Percentiles rank a stretch among this genome's conserved stretches.
These are phyloP conservation scores for Sordariomycetes sp. DNA, from an alignment of 2,329 filamentous ascomycete species.

Conservation along the genomic window DNA sequence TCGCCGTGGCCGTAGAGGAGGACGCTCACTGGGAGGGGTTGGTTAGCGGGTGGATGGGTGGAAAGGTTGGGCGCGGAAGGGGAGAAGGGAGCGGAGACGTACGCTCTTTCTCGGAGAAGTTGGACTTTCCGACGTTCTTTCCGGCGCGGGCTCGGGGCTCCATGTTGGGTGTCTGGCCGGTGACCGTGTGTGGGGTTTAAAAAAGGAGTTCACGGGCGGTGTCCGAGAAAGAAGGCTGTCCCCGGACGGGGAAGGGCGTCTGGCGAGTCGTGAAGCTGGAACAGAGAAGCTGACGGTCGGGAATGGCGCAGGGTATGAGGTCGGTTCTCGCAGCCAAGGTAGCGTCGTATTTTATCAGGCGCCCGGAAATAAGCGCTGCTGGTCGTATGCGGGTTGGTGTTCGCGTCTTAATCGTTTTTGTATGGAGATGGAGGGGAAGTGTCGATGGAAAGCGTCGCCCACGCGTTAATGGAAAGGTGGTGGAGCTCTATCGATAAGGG, in stretches of 20 bases:
- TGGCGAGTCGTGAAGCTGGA: too few relatives aligned
- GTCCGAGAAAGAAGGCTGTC: neutral
- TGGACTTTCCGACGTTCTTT: constrained; percentile 75
- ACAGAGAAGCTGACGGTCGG: too few relatives aligned
- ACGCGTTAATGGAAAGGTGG: neutral
- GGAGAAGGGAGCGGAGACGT: constrained; percentile 18
- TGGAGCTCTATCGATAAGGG: neutral
- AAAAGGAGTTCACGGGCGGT: neutral
- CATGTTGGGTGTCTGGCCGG: constrained; percentile 33
- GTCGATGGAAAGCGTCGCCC: neutral
- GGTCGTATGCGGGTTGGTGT: neutral
- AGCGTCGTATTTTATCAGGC: too few relatives aligned
- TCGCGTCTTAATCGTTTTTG: neutral
- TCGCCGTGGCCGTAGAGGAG: constrained; percentile 77
- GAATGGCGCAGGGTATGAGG: too few relatives aligned
- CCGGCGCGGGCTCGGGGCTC: constrained; percentile 68
- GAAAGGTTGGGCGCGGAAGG: neutral
- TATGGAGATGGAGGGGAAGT: neutral
- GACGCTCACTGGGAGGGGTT: constrained; percentile 45
- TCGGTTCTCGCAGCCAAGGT: too few relatives aligned
- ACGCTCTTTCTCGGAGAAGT: constrained; percentile 65
- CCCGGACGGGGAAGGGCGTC: too few relatives aligned
- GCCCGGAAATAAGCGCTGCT: neutral
- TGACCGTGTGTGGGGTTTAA: neutral
- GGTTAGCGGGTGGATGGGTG: neutral